Percentiles rank a stretch among this genome's conserved stretches.
Conservation (phyloP, 2,329 filamentous ascomycete species). For the Colletotrichum sp. region DNA sequence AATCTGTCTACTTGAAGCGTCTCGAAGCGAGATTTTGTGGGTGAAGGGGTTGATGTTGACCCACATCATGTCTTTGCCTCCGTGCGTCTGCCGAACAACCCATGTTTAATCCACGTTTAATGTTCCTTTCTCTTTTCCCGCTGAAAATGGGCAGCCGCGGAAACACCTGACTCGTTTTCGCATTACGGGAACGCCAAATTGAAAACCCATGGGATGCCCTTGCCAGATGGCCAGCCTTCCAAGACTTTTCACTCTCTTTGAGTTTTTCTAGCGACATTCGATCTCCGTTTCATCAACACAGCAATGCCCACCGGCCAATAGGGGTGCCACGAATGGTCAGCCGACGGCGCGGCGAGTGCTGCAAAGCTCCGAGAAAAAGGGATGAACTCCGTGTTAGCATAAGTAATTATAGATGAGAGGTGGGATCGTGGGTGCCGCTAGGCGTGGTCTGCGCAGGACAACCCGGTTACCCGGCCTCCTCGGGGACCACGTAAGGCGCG, state of each 20-base stretch:
- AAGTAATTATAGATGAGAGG: neutral
- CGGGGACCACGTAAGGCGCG: neutral
- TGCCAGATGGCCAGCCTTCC: neutral
- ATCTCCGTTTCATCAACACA: neutral
- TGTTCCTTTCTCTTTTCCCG: neutral
- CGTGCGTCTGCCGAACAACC: neutral
- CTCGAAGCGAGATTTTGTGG: neutral
- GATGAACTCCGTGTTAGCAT: neutral
- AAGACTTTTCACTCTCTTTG: neutral
- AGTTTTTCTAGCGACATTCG: neutral
- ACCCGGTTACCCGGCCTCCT: neutral
- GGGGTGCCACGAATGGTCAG: neutral
- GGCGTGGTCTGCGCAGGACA: neutral
- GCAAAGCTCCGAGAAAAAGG: neutral
- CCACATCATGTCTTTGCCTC: neutral
- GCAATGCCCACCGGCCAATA: neutral
- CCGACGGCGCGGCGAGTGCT: neutral
- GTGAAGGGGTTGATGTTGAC: neutral
- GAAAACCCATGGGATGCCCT: neutral
- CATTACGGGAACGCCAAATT: neutral
- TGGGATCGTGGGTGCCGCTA: neutral
- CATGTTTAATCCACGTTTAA: neutral
- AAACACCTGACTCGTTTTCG: neutral
- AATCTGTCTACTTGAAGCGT: neutral
- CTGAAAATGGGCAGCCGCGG: neutral